A percentile compares a stretch with the other conserved stretches of the same genome.
Evolutionary conservation across 352 stramenopile genomes (phyloP).

Genomic region (Phytophthora vignae): DNA sequence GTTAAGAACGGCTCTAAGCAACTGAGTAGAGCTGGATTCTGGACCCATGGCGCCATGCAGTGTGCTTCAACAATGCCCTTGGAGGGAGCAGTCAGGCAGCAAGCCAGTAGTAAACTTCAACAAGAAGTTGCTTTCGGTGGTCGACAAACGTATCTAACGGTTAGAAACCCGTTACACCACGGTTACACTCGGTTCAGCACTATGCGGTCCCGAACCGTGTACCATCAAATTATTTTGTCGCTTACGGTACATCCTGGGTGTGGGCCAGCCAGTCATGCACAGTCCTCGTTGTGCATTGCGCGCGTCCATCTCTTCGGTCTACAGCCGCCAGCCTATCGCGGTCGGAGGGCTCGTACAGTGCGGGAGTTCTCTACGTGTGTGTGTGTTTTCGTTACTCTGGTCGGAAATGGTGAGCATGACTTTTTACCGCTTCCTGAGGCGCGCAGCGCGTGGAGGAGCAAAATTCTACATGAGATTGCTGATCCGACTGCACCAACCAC

Average conservation of each 20-base stretch:
- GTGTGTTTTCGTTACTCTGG: constrained; percentile 3
- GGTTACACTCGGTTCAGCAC: constrained; percentile 10
- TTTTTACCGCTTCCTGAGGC: constrained; percentile 49
- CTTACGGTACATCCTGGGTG: too few relatives aligned
- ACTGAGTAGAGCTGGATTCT: constrained; percentile 20
- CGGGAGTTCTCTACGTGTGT: too few relatives aligned
- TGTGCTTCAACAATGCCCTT: constrained; percentile 9
- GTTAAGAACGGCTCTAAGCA: too few relatives aligned
- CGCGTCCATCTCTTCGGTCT: too few relatives aligned
- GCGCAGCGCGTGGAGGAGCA: constrained; percentile 51
- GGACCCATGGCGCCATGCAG: constrained; percentile 21
- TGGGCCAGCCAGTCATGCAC: too few relatives aligned
- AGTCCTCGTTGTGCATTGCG: too few relatives aligned
- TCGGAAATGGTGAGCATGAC: constrained; percentile 49
- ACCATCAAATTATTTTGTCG: constrained; percentile 3
- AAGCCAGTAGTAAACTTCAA: constrained; percentile 5
- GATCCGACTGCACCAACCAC: constrained; percentile 38
- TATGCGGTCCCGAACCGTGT: constrained; percentile 23
- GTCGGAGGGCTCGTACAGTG: too few relatives aligned
- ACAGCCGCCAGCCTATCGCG: too few relatives aligned
- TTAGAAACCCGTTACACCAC: constrained; percentile 4
- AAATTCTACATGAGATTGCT: constrained; percentile 66
- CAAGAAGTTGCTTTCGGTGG: constrained; percentile 30
- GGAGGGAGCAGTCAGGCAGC: constrained; percentile 8
- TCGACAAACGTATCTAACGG: constrained; percentile 23